Percentiles rank a stretch among this genome's conserved stretches.
These are phyloP conservation scores for Ustilago trichophora DNA, from an alignment of 1,284 basidiomycete species.

Conservation along the genomic window DNA sequence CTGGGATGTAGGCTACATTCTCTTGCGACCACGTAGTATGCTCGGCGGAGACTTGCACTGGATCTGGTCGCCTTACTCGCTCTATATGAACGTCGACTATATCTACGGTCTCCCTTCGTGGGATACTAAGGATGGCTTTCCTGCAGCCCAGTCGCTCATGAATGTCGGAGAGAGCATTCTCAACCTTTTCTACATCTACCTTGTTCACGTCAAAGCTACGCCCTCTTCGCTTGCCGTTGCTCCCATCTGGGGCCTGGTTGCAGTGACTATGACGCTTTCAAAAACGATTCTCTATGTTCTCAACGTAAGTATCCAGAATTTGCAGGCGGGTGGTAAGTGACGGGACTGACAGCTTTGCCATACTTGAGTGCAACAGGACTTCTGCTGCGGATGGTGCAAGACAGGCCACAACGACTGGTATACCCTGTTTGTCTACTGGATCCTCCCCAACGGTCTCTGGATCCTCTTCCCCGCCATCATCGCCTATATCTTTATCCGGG, in stretches of 20 bases:
- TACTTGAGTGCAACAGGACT: slow-evolving; percentile 51
- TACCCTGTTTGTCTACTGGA: slow-evolving; percentile 74
- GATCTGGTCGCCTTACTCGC: slow-evolving; percentile 45
- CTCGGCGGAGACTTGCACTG: slow-evolving; percentile 68
- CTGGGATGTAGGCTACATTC: slow-evolving; percentile 58
- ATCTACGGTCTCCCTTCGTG: slow-evolving; percentile 79
- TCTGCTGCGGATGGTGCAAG: slow-evolving; percentile 71
- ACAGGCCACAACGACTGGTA: slow-evolving; percentile 77
- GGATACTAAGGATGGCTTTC: slow-evolving; percentile 78
- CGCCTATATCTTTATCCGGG: slow-evolving; percentile 62
- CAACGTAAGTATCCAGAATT: slow-evolving; percentile 24
- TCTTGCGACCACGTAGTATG: slow-evolving; percentile 50
- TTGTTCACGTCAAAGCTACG: slow-evolving; percentile 72
- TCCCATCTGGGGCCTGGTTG: slow-evolving; percentile 78
- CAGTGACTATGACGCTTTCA: slow-evolving; percentile 78
- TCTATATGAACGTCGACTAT: slow-evolving; percentile 79
- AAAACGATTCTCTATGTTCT: slow-evolving; percentile 78
- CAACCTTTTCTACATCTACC: slow-evolving; percentile 78
- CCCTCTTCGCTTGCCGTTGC: slow-evolving; percentile 70
- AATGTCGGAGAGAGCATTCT: slow-evolving; percentile 82
- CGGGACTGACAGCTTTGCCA: not conserved
- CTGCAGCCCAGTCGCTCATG: slow-evolving; percentile 82
- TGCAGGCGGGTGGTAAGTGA: not conserved
- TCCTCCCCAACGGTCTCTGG: slow-evolving; percentile 83
- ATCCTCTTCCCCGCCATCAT: slow-evolving; percentile 76